Conservation (phyloP, 176 grass and related monocot genomes). For the Luzula sylvatica region DNA sequence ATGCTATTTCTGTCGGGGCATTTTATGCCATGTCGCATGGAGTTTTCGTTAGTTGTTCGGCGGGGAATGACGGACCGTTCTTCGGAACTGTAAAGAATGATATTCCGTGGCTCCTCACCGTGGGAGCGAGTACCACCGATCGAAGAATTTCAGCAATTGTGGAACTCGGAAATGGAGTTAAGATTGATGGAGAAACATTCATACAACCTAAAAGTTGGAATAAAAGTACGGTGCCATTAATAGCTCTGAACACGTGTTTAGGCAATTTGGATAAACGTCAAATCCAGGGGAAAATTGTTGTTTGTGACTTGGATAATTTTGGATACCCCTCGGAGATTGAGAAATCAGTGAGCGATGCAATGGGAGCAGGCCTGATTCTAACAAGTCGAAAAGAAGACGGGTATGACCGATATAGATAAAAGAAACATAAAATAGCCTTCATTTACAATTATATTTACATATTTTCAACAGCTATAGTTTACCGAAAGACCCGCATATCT, state of each 20-base stretch:
- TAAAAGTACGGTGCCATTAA: background rate
- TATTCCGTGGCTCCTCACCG: conserved; percentile 42
- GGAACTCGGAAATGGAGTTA: background rate
- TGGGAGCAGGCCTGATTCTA: conserved; percentile 36
- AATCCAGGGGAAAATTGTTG: background rate
- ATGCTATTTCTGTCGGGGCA: conserved; percentile 16
- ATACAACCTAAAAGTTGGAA: background rate
- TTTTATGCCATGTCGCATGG: conserved; percentile 31
- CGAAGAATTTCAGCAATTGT: background rate
- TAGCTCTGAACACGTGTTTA: background rate
- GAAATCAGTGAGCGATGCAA: conserved; percentile 11
- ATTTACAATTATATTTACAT: no score
- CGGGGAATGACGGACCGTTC: conserved; percentile 10
- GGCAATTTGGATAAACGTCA: background rate
- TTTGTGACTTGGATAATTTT: background rate
- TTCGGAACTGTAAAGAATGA: background rate
- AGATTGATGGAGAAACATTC: conserved; percentile 10
- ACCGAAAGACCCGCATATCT: background rate
- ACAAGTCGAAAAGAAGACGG: conserved; percentile 12
- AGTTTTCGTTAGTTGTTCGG: conserved; percentile 18
- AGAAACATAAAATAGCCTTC: background rate
- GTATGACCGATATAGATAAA: conserved; percentile 16
- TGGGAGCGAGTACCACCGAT: conserved; percentile 21
- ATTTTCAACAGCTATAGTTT: background rate
- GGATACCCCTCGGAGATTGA: background rate